These are phyloP conservation scores for Melampsora larici-populina DNA, from an alignment of 1,284 basidiomycete species.

Conservation along the genomic window DNA sequence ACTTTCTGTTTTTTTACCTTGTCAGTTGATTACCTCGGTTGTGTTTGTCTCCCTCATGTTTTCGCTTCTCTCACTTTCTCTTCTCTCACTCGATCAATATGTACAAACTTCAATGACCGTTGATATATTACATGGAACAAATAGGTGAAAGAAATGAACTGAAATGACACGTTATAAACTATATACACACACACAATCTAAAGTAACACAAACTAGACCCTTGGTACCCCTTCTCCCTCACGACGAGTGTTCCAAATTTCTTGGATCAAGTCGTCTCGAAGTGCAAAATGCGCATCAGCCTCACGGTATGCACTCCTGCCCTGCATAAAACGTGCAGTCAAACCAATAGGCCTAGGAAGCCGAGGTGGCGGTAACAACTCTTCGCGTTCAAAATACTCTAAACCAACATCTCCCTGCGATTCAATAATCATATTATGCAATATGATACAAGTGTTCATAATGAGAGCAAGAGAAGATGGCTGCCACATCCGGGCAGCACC, in stretches of 20 bases:
- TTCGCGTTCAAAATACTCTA: background rate
- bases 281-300: background rate
- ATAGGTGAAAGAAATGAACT: no score
- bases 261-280: background rate
- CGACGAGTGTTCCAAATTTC: background rate
- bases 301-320: background rate
- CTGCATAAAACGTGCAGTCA: background rate
- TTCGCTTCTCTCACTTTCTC: no score
- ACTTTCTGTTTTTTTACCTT: background rate
- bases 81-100: no score
- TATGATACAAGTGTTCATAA: no score
- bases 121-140: no score
- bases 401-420: background rate
- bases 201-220: no score
- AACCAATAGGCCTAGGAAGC: background rate
- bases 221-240: background rate
- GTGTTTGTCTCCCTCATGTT: no score
- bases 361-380: background rate
- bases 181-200: no score
- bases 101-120: no score
- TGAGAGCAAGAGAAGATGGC: background rate
- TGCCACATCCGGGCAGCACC: background rate
- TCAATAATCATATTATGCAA: constrained; percentile 25
- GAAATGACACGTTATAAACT: no score
- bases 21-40: no score